Conservation (phyloP, 2,329 filamentous ascomycete genomes). For the Seiridium unicorne region DNA sequence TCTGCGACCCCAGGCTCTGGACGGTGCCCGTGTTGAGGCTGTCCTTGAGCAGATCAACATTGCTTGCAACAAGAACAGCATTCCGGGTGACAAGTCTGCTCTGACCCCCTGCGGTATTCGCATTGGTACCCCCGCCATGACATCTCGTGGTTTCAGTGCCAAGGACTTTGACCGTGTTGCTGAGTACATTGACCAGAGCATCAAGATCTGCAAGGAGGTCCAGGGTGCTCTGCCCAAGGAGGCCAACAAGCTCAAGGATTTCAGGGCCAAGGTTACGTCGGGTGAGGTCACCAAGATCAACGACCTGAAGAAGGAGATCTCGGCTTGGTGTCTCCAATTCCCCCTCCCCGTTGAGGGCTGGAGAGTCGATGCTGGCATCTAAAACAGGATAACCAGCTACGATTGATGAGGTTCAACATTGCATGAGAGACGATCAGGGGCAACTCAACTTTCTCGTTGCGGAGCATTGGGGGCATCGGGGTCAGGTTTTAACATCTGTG, state of each 20-base stretch:
- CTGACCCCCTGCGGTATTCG: conserved; percentile 92
- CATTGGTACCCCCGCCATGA: conserved; percentile 97
- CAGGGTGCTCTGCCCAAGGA: conserved; percentile 87
- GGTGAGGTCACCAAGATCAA: conserved; percentile 81
- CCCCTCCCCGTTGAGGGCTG: conserved; percentile 83
- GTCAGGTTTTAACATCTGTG: conserved; percentile 19
- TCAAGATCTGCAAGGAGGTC: conserved; percentile 87
- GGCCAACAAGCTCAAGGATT: conserved; percentile 99
- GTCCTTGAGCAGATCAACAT: conserved; percentile 98
- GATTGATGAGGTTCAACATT: conserved; percentile 25
- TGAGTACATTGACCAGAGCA: conserved; percentile 81
- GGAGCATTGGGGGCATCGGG: conserved; percentile 14
- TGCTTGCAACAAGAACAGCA: conserved; percentile 99
- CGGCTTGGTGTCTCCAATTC: conserved; percentile 83
- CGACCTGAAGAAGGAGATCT: conserved; percentile 84
- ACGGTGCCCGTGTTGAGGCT: conserved; percentile 92
- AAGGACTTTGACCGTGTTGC: conserved; percentile 91
- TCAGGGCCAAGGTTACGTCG: conserved; percentile 85
- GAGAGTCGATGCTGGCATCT: conserved; percentile 60
- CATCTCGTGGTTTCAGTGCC: conserved; percentile 87
- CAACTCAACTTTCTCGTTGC: conserved; percentile 29
- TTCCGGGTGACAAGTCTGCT: conserved; percentile 95
- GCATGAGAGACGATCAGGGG: conserved; percentile 20
- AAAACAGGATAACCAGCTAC: conserved; percentile 25
- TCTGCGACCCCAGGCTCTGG: conserved; percentile 80